A percentile compares a stretch with the other conserved stretches of the same genome.
These are phyloP conservation scores for Eucalyptus tenuipes DNA, from an alignment of 345 rosid species.

Conservation along the genomic window DNA sequence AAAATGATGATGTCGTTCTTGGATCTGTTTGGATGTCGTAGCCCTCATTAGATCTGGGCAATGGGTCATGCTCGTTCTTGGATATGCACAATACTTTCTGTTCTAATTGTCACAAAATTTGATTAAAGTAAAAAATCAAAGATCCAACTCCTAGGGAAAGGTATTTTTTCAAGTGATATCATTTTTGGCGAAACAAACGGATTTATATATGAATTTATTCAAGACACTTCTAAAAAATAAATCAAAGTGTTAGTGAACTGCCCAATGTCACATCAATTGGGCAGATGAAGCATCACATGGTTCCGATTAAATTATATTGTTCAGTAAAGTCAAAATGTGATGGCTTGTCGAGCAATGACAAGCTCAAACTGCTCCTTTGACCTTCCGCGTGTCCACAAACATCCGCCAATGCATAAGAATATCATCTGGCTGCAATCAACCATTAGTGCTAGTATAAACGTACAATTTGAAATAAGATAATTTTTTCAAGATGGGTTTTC, in stretches of 20 bases:
- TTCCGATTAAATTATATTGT: background rate
- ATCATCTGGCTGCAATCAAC: background rate
- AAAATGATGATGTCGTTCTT: no score
- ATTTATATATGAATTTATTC: background rate
- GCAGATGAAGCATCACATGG: background rate
- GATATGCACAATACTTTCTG: background rate
- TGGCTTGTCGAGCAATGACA: background rate
- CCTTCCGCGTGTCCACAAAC: background rate
- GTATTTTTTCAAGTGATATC: background rate
- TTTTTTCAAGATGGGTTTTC: background rate
- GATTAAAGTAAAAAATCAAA: background rate
- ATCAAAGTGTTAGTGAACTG: background rate
- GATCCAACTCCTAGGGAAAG: rapidly evolving
- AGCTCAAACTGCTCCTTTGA: background rate
- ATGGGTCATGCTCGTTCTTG: background rate
- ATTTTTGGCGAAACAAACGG: rapidly evolving
- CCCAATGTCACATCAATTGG: background rate
- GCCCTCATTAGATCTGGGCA: background rate
- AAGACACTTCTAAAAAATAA: background rate
- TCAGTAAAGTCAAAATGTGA: background rate
- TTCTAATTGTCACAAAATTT: background rate
- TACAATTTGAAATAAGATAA: background rate
- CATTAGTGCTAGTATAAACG: background rate
- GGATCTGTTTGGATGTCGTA: no score
- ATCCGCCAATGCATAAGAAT: background rate